Base-by-base conservation (phyloP, 805 yeast species). In the Candida loeiensis region DNA sequence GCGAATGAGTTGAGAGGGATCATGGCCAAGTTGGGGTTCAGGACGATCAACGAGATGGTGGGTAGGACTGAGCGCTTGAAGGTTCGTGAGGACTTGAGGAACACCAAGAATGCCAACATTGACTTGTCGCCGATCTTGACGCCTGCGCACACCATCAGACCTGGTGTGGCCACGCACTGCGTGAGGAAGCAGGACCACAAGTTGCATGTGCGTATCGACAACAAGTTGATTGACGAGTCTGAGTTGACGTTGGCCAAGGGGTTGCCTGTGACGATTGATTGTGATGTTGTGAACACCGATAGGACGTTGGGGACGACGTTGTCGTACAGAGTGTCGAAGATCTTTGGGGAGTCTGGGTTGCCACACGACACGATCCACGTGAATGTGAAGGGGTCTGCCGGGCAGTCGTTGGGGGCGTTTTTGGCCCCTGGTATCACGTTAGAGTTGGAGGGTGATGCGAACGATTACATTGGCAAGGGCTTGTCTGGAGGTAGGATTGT, bases 321-420 rank as follows among this genome's bases (percentile, higher is more conserved):
- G 53, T 88, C 97, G 2, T 93, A 91, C 73, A 78, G 97, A 57
- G 83, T 91, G 36, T 89, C 97, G 27, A 91, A 91, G 71, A 80
- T 75, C 47, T 91, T 88, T 60, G 99, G 99, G 48, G 96, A 90
- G 56, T 71, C 78, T 47, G 95, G 97, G 25, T 73, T 91, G 56
- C 99, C 99, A 15, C 91, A 87, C 55, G 97, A 93, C 64, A 93
- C 98, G 13, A 84, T 91, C 49, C 97, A 90, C 53, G 97, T 90
- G 31, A 85, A 90, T 59, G 78, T 86, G 43, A 75, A 73, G 57
- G 99, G 99, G 49, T 83, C 90, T 42, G 99, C 99, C 20, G 99
- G 99, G 56, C 99, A 91, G 71, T 89, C 97, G 2, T 91, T 93
- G 59, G 99, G 99, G 71, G 99, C 98, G 2, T 91, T 87, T 74